phyloP scores from a whole-genome alignment of 495 filamentous ascomycete species.

The Hyaloscypha finlandica region DNA sequence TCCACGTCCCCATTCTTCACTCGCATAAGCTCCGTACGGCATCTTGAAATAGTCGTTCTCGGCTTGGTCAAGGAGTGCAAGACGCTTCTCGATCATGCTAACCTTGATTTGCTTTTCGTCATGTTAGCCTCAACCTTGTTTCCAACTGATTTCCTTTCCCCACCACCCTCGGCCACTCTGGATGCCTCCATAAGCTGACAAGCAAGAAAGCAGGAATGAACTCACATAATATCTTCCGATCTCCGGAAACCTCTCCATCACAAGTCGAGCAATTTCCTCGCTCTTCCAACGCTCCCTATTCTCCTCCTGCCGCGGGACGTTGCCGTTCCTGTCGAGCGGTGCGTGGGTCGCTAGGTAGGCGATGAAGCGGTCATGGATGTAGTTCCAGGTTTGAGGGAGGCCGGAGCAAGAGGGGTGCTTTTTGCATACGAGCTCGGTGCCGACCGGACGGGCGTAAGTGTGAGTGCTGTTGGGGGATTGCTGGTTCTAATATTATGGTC shows the following conservation, averaged over 20 bases:
- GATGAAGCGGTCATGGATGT: constrained; percentile 29
- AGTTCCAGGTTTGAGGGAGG: constrained; percentile 19
- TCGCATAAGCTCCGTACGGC: constrained; percentile 24
- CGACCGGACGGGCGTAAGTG: constrained; percentile 6
- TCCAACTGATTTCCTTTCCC: background rate
- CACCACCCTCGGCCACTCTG: too few species aligned
- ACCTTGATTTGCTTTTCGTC: constrained; percentile 10
- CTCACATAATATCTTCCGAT: constrained; percentile 1
- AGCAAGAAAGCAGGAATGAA: background rate
- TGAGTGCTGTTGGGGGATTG: background rate
- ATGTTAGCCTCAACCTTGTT: background rate
- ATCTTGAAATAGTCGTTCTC: constrained; percentile 30
- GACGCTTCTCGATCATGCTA: constrained; percentile 22
- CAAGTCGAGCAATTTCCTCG: constrained; percentile 14
- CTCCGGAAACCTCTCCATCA: constrained; percentile 19
- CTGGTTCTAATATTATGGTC: background rate
- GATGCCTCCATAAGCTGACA: background rate
- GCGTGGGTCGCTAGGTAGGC: constrained; percentile 29
- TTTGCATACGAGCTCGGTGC: constrained; percentile 10
- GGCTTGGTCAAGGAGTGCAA: constrained; percentile 19
- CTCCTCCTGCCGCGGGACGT: constrained; percentile 20
- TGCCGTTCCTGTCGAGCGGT: constrained; percentile 19
- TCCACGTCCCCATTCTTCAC: constrained; percentile 24
- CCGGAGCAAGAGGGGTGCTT: constrained; percentile 16
- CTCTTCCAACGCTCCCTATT: constrained; percentile 15